Evolutionary conservation across 2,329 filamentous ascomycete species (phyloP), one percentile per base, ranked within the genome.

Genomic region (Alternaria sp.): DNA sequence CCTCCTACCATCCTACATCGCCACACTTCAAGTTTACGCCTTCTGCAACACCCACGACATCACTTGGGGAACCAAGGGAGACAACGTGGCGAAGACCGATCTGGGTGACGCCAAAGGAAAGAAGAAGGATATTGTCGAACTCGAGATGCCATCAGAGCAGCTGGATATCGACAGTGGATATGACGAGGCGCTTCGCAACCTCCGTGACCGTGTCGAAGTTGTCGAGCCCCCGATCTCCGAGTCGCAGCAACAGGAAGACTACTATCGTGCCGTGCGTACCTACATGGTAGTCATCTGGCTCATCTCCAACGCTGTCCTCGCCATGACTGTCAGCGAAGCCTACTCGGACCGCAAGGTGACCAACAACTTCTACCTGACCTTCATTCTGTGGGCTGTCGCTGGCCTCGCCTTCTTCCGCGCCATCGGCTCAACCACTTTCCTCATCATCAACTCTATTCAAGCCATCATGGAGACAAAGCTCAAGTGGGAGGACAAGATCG

Each of bases 1-100:
- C 50, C 89, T 99, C 25, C 86, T 99, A 37, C 96, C 96, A 0
- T 90, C 87, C 43, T 99, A 98, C 84, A 97, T 99, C 81, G 98
- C 96, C 84, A 98, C 93, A 0, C 87, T 99, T 3, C 96, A 99
- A 81, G 94, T 98, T 20, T 99, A 99, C 82, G 96, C 96, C 46
- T 99, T 99, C 82, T 98, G 96, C 85, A 99, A 99, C 83, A 97
- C 95, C 0, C 96, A 99, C 87, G 96, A 99, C 79, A 94, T 99
- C 20, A 97, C 94, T 0, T 99, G 96, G 96, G 96, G 96, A 47
- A 99, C 96, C 49, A 99, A 99, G 83, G 96, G 96, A 61, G 96
- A 99, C 86, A 99, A 99, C 80, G 89, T 97, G 37, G 90, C 96
- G 74, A 91, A 93, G 80, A 97, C 92, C 8, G 96, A 99, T 78